Conservation (phyloP, 2,329 filamentous ascomycete species). For the Diaporthe capsici region DNA sequence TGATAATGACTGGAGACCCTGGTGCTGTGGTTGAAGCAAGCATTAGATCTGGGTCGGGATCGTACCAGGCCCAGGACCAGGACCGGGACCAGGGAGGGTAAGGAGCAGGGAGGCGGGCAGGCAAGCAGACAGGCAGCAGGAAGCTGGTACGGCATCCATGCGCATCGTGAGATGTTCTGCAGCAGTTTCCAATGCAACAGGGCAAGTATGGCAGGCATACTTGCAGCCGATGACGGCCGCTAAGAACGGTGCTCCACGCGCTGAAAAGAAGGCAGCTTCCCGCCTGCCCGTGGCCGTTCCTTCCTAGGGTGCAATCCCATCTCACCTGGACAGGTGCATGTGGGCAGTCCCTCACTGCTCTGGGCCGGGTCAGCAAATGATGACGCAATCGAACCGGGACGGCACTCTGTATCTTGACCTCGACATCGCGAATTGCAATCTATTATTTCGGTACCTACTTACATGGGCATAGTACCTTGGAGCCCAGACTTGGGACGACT, state of each 20-base stretch:
- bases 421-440: constrained; percentile 5
- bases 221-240: constrained; percentile 31
- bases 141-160: neutral
- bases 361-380: constrained; percentile 15
- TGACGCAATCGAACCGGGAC: constrained; percentile 21
- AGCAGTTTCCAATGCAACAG: constrained; percentile 5
- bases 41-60: neutral
- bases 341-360: neutral
- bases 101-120: neutral
- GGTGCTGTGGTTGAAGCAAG: neutral
- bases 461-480: neutral
- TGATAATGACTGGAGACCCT: neutral
- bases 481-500: constrained; percentile 2
- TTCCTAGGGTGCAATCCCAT: neutral
- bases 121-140: neutral
- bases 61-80: neutral
- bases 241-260: constrained; percentile 18
- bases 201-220: neutral
- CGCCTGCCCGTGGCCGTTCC: neutral
- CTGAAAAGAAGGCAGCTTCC: constrained; percentile 21
- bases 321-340: neutral
- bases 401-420: neutral
- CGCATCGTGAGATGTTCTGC: constrained; percentile 19
- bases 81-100: neutral
- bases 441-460: neutral